Conservation (phyloP, 2,329 filamentous ascomycete species). For the Diaporthe nobilis region DNA sequence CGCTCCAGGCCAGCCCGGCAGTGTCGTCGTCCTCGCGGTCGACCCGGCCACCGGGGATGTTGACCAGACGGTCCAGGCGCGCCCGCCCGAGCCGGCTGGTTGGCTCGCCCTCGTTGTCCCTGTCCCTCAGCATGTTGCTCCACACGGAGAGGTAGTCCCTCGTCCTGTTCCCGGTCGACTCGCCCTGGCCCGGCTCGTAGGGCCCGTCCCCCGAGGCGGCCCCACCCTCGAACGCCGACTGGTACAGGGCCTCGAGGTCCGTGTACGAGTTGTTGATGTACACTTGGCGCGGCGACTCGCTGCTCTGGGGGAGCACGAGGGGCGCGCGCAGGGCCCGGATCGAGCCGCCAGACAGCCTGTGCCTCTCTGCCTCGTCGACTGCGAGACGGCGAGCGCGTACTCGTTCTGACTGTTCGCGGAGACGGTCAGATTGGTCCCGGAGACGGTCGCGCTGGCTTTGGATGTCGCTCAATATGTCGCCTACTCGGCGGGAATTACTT, state of each 20-base stretch:
- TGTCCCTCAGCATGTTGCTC: slow-evolving; percentile 40
- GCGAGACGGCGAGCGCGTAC: slow-evolving; percentile 34
- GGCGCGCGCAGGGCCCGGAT: slow-evolving; percentile 26
- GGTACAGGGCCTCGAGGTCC: slow-evolving; percentile 37
- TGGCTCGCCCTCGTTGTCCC: slow-evolving; percentile 30
- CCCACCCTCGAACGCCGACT: slow-evolving; percentile 35
- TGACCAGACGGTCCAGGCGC: slow-evolving; percentile 34
- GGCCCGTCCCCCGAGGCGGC: not conserved
- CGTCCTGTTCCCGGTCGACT: slow-evolving; percentile 26
- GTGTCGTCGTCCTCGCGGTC: slow-evolving; percentile 67
- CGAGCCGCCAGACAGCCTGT: slow-evolving; percentile 23
- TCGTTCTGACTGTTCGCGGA: slow-evolving; percentile 39
- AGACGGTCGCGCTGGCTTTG: slow-evolving; percentile 54
- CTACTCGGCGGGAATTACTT: slow-evolving; percentile 47
- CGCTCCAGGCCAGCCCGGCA: slow-evolving; percentile 73
- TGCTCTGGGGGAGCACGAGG: slow-evolving; percentile 23
- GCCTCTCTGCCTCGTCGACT: slow-evolving; percentile 35
- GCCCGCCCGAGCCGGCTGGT: slow-evolving; percentile 24
- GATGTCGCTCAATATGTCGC: slow-evolving; percentile 55
- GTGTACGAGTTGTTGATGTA: slow-evolving; percentile 34
- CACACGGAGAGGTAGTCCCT: slow-evolving; percentile 41
- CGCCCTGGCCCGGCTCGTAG: slow-evolving; percentile 35
- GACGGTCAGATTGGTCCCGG: slow-evolving; percentile 49
- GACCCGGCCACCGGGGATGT: slow-evolving; percentile 39
- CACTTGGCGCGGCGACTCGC: slow-evolving; percentile 28